Evolutionary conservation across 1,139 yeast genomes (phyloP).

Genomic region (Saccharomyces hybrid): DNA sequence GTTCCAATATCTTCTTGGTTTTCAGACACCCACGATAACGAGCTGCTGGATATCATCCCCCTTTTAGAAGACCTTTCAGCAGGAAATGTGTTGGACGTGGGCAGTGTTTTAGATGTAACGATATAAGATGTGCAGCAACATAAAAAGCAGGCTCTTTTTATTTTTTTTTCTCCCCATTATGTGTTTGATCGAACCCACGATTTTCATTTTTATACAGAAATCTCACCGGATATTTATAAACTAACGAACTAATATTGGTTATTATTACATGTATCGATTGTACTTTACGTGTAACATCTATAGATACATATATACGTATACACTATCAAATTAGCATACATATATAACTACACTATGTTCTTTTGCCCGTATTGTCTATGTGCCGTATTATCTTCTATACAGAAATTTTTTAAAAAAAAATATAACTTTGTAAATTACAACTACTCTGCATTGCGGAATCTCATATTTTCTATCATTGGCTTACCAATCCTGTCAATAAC

Average conservation of each 20-base stretch:
- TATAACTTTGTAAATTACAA: neutral
- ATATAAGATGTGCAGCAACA: constrained; percentile 23
- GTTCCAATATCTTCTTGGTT: constrained; percentile 98
- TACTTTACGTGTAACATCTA: neutral
- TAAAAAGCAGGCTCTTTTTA: neutral
- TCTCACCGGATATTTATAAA: neutral
- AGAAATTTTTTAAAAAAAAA: neutral
- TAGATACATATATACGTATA: neutral
- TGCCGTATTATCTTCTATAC: neutral
- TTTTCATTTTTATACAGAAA: neutral
- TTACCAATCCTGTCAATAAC: constrained; percentile 50
- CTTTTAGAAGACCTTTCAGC: constrained; percentile 77
- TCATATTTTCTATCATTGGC: constrained; percentile 29
- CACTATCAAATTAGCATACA: neutral
- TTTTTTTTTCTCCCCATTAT: neutral
- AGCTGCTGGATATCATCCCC: constrained; percentile 83
- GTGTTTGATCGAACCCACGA: neutral
- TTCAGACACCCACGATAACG: constrained; percentile 95
- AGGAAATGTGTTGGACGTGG: constrained; percentile 65
- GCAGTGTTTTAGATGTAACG: constrained; percentile 73
- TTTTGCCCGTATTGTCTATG: neutral
- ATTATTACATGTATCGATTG: neutral
- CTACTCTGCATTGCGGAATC: constrained; percentile 12
- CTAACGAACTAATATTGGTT: neutral
- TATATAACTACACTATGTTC: neutral